Base-by-base conservation (phyloP, 2,329 filamentous ascomycete genomes). In the Arthrinium puccinioides region DNA sequence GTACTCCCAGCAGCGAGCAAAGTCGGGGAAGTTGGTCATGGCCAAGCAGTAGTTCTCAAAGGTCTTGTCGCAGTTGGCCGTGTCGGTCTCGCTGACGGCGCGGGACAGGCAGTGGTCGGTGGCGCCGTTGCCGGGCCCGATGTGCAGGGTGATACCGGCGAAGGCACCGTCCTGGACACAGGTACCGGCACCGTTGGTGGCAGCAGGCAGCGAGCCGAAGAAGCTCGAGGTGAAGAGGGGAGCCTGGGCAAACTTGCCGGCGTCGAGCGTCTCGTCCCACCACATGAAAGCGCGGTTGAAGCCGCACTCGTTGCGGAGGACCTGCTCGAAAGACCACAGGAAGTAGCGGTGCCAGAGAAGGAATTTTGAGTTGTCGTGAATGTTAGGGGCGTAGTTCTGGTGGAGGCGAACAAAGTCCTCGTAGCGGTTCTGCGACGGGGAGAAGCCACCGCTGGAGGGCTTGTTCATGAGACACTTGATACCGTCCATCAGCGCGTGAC, bases 181-280 rank as follows among this genome's bases (percentile, higher is more conserved):
- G n/a, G 44, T 48, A 36, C 49, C 54, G 8, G 45, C 41, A 33
- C 46, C 47, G 41, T 54, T 51, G 33, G 40, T 47, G 19, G 49
- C 18, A 13, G 38, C 42, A 33, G 52, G 47, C 18, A 58, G 45
- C 39, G 16, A 45, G 19, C 55, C 55, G 25, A 58, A 57, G 44
- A 53, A 56, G 31, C 47, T 30, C 25, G 28, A 14, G 11, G 51
- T 53, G 49, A 56, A 58, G 21, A 57, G 42, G 10, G 49, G 50
- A 3, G 53, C 44, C 38, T 50, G 42, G 31, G 44, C 33, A 36
- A 58, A 58, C 28, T 41, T 45, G 16, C 55, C 55, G 25, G 55
- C 51, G 46, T 55, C 56, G 38, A 51, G 51, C 47, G 54, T 57
- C 54, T 58, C 55, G 32, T 58, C 54, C 55, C 55, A 58, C 54